Percentiles rank a stretch among this genome's conserved stretches.
Conservation (phyloP, 768 basidiomycete genomes). For the Mycena galericulata region DNA sequence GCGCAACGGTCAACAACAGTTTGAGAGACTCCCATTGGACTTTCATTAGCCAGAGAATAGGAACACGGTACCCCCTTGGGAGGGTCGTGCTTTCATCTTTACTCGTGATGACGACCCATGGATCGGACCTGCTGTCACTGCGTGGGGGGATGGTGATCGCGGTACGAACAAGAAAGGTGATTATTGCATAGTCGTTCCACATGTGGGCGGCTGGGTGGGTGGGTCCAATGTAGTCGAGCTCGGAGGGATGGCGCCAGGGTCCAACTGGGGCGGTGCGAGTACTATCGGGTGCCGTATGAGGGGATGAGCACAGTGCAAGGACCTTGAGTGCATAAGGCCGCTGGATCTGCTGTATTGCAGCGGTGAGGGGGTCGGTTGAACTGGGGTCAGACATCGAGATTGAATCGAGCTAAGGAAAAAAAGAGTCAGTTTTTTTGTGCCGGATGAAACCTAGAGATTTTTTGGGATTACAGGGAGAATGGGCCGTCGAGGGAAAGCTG, state of each 20-base stretch:
- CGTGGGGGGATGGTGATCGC: constrained; percentile 30
- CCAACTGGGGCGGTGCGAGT: constrained; percentile 2
- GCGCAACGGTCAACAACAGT: constrained; percentile 23
- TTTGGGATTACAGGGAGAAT: neutral
- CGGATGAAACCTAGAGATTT: constrained; percentile 3
- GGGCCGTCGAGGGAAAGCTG: neutral
- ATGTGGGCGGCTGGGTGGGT: neutral
- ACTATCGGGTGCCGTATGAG: constrained; percentile 19
- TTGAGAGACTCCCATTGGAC: constrained; percentile 34
- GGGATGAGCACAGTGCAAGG: constrained; percentile 31
- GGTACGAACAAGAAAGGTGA: constrained; percentile 25
- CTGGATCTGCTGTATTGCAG: constrained; percentile 22
- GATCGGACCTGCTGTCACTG: constrained; percentile 30
- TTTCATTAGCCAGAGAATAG: constrained; percentile 27
- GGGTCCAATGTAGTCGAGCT: constrained; percentile 32
- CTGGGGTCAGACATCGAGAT: constrained; percentile 16
- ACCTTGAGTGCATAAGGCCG: constrained; percentile 21
- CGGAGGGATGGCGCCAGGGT: constrained; percentile 17
- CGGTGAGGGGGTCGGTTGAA: constrained; percentile 16
- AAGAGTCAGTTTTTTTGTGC: constrained; percentile 24
- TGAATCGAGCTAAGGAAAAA: constrained; percentile 23
- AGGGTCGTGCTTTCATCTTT: constrained; percentile 21
- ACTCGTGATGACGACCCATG: constrained; percentile 26
- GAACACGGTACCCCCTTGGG: constrained; percentile 34
- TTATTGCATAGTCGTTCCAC: constrained; percentile 29